Evolutionary conservation across 257 asterid species (phyloP).

Genomic region (Gentiana straminea): DNA sequence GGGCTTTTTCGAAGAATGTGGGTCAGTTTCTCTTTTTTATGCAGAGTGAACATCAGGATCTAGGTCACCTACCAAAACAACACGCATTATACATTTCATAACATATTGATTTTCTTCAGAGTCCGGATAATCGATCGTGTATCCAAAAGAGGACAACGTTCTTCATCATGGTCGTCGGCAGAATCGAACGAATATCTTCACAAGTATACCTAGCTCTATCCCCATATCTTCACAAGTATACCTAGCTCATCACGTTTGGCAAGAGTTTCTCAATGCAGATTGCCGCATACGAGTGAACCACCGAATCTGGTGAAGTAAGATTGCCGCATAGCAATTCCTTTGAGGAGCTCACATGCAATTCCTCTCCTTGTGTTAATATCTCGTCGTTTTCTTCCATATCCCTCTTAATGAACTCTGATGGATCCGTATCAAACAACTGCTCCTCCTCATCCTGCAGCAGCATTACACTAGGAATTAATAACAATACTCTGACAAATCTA

Average conservation of each 20-base stretch:
- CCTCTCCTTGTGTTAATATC: slow-evolving; percentile 88
- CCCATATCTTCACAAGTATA: slow-evolving; percentile 58
- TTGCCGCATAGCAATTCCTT: slow-evolving; percentile 75
- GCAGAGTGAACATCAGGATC: slow-evolving; percentile 71
- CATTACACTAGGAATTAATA: slow-evolving; percentile 79
- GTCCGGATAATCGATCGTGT: slow-evolving; percentile 75
- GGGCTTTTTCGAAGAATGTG: slow-evolving; percentile 74
- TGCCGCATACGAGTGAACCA: slow-evolving; percentile 95
- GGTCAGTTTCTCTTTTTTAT: slow-evolving; percentile 43
- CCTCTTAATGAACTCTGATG: slow-evolving; percentile 81
- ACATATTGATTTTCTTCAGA: slow-evolving; percentile 97
- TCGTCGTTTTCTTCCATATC: slow-evolving; percentile 90
- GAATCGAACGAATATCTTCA: slow-evolving; percentile 58
- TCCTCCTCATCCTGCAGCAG: slow-evolving; percentile 81
- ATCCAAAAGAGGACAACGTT: slow-evolving; percentile 37
- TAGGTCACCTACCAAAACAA: slow-evolving; percentile 71
- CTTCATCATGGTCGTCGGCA: slow-evolving; percentile 46
- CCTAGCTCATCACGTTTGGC: slow-evolving; percentile 7
- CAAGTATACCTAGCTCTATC: slow-evolving; percentile 63
- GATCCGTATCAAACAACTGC: slow-evolving; percentile 87
- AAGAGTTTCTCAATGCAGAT: slow-evolving; percentile 91
- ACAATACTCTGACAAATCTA: slow-evolving; percentile 78
- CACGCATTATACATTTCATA: slow-evolving; percentile 96
- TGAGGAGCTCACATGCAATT: slow-evolving; percentile 92
- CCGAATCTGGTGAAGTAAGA: slow-evolving; percentile 65